Base-by-base conservation (phyloP, 1,139 yeast species). In the Diutina sp. region DNA sequence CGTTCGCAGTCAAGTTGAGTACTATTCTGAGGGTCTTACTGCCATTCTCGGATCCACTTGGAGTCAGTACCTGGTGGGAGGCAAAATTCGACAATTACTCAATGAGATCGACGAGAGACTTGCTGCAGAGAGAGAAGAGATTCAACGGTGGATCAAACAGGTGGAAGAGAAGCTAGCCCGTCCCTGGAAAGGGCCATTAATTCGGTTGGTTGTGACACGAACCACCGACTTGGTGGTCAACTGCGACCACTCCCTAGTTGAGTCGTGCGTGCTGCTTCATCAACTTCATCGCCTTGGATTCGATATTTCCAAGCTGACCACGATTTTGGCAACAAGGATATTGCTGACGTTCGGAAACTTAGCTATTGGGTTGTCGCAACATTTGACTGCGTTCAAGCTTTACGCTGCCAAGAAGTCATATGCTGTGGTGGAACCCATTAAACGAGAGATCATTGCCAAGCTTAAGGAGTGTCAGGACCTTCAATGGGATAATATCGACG, bases 61-160 rank as follows among this genome's bases (percentile, higher is more conserved):
- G 97, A 73, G 72, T 55, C 76, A 80, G 51, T 88, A 85, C 62
- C 83, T 91, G 0, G 84, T 85, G 55, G 97, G 97, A 0, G 79
- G 76, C 56, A 80, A 78, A 60, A 78, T 91, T 1, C 73, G 77
- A 16, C 67, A 74, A 1, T 88, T 83, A 58, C 74, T 83, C 16
- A 63, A 66, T 1, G 68, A 72, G 0, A 72, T 87, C 54, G 64
- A 74, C 18, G 69, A 73, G 28, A 78, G 74, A 54, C 69, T 84
- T 12, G 73, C 84, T 56, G 67, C 83, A 0, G 69, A 74, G 8
- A 21, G 3, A 6, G 64, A 58, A 0, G 61, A 78, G 0, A 79
- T 77, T 59, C 69, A 72, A 0, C 64, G 67, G 2, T 88, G 95
- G 93, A 57, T 77, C 6, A 61, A 65, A 4, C 41, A 46, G 6